Conservation (phyloP, 2,329 filamentous ascomycete genomes). For the Aspergillus tubingensis region DNA sequence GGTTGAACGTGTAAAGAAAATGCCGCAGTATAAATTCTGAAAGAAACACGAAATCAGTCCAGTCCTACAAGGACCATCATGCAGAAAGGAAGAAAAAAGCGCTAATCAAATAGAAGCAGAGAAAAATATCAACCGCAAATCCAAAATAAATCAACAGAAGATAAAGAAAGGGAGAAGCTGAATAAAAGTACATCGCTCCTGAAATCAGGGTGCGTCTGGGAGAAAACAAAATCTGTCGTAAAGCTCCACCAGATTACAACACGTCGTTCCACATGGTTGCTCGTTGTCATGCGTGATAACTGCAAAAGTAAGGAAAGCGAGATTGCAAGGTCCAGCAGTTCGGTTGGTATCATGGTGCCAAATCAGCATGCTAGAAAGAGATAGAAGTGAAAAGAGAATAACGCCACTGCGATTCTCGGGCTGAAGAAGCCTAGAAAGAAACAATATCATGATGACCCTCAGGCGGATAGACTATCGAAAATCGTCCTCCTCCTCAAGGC, state of each 20-base stretch:
- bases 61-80: background rate
- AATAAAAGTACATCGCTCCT: conserved; percentile 19
- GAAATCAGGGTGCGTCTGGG: conserved; percentile 5
- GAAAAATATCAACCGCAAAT: background rate
- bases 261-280: conserved; percentile 28
- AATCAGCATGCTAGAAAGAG: conserved; percentile 12
- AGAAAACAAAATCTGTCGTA: conserved; percentile 19
- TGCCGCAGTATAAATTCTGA: conserved; percentile 9
- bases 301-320: conserved; percentile 17
- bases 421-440: conserved; percentile 2
- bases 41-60: conserved; percentile 7
- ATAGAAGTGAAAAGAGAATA: conserved; percentile 9
- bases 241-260: conserved; percentile 25
- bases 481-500: conserved; percentile 43
- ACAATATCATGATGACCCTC: background rate
- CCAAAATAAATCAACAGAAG: background rate
- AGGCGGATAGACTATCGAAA: conserved; percentile 34
- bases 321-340: conserved; percentile 13
- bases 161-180: conserved; percentile 5
- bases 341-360: conserved; percentile 10
- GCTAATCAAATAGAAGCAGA: conserved; percentile 2
- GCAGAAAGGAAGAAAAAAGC: background rate
- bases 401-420: background rate
- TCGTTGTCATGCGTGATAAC: conserved; percentile 30
- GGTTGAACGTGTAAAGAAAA: background rate